Conservation (phyloP, 139 green algal genomes). For the Gonium pectorale region DNA sequence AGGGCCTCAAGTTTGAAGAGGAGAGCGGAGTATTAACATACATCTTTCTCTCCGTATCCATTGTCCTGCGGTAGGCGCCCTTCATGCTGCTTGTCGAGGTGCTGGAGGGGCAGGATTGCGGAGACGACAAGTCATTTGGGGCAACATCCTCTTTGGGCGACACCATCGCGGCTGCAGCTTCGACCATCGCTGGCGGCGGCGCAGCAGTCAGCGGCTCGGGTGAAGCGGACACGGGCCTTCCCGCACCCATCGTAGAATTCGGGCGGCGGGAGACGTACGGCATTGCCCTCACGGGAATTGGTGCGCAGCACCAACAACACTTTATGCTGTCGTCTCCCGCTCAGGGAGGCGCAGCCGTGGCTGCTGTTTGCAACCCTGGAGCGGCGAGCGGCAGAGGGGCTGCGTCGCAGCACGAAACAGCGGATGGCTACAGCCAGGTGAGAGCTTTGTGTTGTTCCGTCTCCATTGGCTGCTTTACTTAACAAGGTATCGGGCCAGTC, state of each 20-base stretch:
- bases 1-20: background rate
- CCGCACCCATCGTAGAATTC: constrained; percentile 13
- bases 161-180: no score
- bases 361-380: background rate
- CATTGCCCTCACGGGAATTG: constrained; percentile 40
- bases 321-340: constrained; percentile 7
- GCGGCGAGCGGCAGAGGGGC: background rate
- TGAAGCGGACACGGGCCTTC: no score
- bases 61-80: constrained; percentile 34
- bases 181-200: background rate
- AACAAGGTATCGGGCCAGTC: no score
- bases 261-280: constrained; percentile 43
- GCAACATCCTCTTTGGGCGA: background rate
- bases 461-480: no score
- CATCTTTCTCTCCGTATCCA: background rate
- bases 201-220: no score
- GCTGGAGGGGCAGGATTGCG: constrained; percentile 44
- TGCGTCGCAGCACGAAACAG: no score
- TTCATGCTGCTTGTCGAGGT: constrained; percentile 71
- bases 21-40: background rate
- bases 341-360: background rate
- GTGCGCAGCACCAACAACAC: constrained; percentile 31
- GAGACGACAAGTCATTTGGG: background rate
- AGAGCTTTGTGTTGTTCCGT: no score
- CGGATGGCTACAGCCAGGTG: no score